Conservation (phyloP, 2,329 filamentous ascomycete species). For the Stemphylium lycopersici region DNA sequence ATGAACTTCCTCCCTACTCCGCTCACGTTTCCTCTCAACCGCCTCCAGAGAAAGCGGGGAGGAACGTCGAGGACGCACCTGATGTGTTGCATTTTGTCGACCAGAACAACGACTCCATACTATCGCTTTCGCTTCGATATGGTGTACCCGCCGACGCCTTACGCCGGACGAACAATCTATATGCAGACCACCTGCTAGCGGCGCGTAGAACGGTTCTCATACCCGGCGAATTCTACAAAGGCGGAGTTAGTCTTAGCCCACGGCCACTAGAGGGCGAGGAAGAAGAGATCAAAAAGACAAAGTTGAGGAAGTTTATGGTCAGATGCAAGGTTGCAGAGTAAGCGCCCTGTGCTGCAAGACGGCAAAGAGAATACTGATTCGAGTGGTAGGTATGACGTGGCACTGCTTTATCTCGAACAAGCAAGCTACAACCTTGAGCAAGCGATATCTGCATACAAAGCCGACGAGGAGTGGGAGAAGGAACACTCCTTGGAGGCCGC, state of each 20-base stretch:
- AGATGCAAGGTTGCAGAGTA: slow-evolving; percentile 78
- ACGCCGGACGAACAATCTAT: slow-evolving; percentile 71
- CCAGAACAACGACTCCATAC: slow-evolving; percentile 69
- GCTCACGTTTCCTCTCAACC: slow-evolving; percentile 37
- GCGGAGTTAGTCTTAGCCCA: slow-evolving; percentile 70
- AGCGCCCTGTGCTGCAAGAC: slow-evolving; percentile 32
- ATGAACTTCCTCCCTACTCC: slow-evolving; percentile 55
- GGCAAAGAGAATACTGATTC: slow-evolving; percentile 43
- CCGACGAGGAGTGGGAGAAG: slow-evolving; percentile 78
- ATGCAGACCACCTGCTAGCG: slow-evolving; percentile 71
- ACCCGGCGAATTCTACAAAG: slow-evolving; percentile 72
- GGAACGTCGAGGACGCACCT: slow-evolving; percentile 50
- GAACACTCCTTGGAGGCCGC: slow-evolving; percentile 64
- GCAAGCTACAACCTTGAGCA: slow-evolving; percentile 68
- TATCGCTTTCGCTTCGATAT: slow-evolving; percentile 74
- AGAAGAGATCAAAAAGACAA: slow-evolving; percentile 72
- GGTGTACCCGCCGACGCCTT: slow-evolving; percentile 68
- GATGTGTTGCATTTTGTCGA: slow-evolving; percentile 79
- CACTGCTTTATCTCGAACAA: slow-evolving; percentile 76
- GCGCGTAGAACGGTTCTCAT: slow-evolving; percentile 74
- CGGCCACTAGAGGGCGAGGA: slow-evolving; percentile 75
- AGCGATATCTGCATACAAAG: slow-evolving; percentile 69
- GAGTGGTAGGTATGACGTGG: slow-evolving; percentile 67
- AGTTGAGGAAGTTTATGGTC: slow-evolving; percentile 79
- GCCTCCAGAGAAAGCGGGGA: slow-evolving; percentile 39